A percentile compares a stretch with the other conserved stretches of the same genome.
phyloP scores from a whole-genome alignment of 805 yeast genomes.

The Candida maris region DNA sequence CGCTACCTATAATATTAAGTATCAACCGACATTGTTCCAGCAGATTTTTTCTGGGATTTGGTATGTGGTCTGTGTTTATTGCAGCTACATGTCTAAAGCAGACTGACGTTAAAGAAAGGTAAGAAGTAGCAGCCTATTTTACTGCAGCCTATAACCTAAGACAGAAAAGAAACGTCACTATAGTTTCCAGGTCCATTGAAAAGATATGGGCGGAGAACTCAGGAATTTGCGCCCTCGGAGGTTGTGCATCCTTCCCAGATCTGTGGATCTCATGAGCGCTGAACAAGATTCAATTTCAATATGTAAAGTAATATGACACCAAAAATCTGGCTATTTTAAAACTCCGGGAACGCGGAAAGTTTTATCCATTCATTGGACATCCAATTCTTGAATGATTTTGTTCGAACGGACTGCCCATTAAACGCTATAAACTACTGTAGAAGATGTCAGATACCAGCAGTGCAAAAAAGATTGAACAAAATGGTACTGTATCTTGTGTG shows the following conservation, averaged over 20 bases:
- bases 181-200: background rate
- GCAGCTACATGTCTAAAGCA: background rate
- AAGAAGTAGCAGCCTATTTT: background rate
- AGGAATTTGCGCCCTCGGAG: background rate
- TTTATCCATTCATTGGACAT: too few relatives aligned
- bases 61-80: background rate
- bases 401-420: background rate
- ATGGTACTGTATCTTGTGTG: too few relatives aligned
- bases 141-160: background rate
- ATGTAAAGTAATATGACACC: too few relatives aligned
- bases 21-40: background rate
- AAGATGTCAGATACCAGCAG: too few relatives aligned
- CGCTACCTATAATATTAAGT: background rate
- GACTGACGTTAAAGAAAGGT: background rate
- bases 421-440: background rate
- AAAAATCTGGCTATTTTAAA: too few relatives aligned
- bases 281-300: too few relatives aligned
- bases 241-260: background rate
- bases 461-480: too few relatives aligned
- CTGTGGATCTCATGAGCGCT: background rate
- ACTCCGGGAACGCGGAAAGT: too few relatives aligned
- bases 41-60: background rate
- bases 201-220: background rate
- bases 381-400: too few relatives aligned
- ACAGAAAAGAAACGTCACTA: background rate